Percentiles rank a stretch among this genome's conserved stretches.
phyloP scores from a whole-genome alignment of 1,284 basidiomycete genomes.

The Singerocomus inundabilis region DNA sequence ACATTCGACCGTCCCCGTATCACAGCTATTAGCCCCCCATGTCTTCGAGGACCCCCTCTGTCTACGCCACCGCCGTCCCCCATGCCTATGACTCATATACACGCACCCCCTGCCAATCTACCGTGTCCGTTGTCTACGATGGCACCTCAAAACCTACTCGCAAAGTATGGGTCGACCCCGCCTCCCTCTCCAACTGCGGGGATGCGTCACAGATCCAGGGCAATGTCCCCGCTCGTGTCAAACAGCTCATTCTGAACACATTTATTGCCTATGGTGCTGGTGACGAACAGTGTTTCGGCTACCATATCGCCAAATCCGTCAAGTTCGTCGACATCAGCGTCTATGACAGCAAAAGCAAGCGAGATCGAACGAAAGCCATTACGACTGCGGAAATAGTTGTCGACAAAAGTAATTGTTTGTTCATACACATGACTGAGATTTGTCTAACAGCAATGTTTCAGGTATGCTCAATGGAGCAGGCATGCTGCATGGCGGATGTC shows the following conservation, averaged over 20 bases:
- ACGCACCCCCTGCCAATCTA: slow-evolving; percentile 18
- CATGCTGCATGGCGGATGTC: slow-evolving; percentile 68
- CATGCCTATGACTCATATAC: slow-evolving; percentile 29
- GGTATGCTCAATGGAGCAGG: slow-evolving; percentile 73
- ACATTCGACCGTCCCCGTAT: slow-evolving; percentile 5
- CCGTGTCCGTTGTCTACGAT: slow-evolving; percentile 25
- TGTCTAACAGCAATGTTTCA: slow-evolving; percentile 26
- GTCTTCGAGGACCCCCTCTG: slow-evolving; percentile 28
- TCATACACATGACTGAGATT: neutral
- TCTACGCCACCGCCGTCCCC: slow-evolving; percentile 32
- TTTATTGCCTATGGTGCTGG: slow-evolving; percentile 67
- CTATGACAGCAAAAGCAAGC: slow-evolving; percentile 42
- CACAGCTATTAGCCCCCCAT: slow-evolving; percentile 11
- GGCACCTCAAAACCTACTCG: slow-evolving; percentile 21
- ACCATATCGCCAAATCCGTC: slow-evolving; percentile 55
- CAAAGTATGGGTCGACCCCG: slow-evolving; percentile 62
- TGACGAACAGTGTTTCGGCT: slow-evolving; percentile 55
- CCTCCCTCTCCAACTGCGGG: slow-evolving; percentile 51
- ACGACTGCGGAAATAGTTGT: slow-evolving; percentile 61
- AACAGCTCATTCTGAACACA: slow-evolving; percentile 63
- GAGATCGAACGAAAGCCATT: slow-evolving; percentile 52
- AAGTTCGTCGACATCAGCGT: slow-evolving; percentile 58
- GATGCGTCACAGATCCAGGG: slow-evolving; percentile 56
- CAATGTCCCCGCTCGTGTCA: slow-evolving; percentile 57
- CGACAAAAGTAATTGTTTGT: slow-evolving; percentile 45